These are phyloP conservation scores for Tilletia walkeri DNA, from an alignment of 1,284 basidiomycete species.

Conservation along the genomic window DNA sequence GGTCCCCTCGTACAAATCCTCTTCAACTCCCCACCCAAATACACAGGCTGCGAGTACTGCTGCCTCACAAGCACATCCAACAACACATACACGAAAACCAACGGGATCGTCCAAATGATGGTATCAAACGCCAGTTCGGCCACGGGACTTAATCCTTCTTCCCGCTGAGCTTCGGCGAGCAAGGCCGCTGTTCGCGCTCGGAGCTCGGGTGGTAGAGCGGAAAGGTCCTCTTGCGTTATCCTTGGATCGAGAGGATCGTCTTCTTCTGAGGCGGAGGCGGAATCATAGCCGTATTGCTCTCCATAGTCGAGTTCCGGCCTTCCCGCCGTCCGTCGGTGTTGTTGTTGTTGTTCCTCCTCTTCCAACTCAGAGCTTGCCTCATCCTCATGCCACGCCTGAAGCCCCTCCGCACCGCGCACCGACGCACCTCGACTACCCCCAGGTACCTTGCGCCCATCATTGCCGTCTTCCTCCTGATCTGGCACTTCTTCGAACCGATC, in stretches of 20 bases:
- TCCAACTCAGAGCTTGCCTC: not conserved
- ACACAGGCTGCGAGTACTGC: conserved; percentile 48
- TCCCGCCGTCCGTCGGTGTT: not conserved
- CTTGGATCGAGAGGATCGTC: not conserved
- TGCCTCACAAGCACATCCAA: conserved; percentile 51
- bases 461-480: not conserved
- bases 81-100: conserved; percentile 47
- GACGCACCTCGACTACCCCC: not conserved
- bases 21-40: conserved; percentile 28
- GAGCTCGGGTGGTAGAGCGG: conserved; percentile 1
- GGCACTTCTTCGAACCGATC: no score
- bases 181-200: conserved; percentile 1
- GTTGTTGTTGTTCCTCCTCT: not conserved
- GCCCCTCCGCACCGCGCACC: not conserved
- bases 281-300: not conserved
- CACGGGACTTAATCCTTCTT: conserved; percentile 24
- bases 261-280: not conserved
- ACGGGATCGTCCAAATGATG: conserved; percentile 52
- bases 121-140: conserved; percentile 41
- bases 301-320: not conserved
- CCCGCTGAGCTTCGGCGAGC: conserved; percentile 5
- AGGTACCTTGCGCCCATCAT: not conserved
- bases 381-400: conserved; percentile 12
- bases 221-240: not conserved
- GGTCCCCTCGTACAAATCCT: conserved; percentile 37